phyloP scores from a whole-genome alignment of 768 basidiomycete species.

The Thelephora ganbajun region DNA sequence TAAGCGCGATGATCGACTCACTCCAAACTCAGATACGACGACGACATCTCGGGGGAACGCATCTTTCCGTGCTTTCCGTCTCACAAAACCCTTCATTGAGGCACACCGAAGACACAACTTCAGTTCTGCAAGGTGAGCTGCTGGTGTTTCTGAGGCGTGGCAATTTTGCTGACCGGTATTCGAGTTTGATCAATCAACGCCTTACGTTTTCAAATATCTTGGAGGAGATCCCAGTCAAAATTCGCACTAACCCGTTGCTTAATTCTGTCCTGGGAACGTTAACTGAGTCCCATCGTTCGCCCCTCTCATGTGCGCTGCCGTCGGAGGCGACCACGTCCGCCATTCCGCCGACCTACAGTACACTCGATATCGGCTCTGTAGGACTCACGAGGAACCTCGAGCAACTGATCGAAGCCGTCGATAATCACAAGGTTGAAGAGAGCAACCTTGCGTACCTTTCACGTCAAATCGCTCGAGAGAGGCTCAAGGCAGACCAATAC shows the following conservation, averaged over 20 bases:
- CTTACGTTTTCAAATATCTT: slow-evolving; percentile 79
- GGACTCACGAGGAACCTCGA: slow-evolving; percentile 68
- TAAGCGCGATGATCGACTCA: slow-evolving; percentile 7
- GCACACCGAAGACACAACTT: slow-evolving; percentile 78
- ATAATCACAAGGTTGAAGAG: slow-evolving; percentile 80
- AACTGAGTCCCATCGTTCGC: slow-evolving; percentile 29
- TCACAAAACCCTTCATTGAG: slow-evolving; percentile 68
- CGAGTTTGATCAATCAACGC: slow-evolving; percentile 64
- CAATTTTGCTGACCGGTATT: background rate
- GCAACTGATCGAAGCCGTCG: slow-evolving; percentile 74
- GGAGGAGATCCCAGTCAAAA: slow-evolving; percentile 72
- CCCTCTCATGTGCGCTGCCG: slow-evolving; percentile 18
- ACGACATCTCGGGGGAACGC: slow-evolving; percentile 73
- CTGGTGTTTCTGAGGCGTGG: background rate
- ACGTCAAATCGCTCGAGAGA: slow-evolving; percentile 83
- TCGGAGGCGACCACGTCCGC: slow-evolving; percentile 23
- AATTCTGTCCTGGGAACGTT: slow-evolving; percentile 65
- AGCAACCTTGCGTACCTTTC: slow-evolving; percentile 81
- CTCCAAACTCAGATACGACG: slow-evolving; percentile 43
- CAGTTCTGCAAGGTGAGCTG: slow-evolving; percentile 63
- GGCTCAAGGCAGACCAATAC: slow-evolving; percentile 62
- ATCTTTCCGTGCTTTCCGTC: slow-evolving; percentile 77
- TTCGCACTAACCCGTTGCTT: slow-evolving; percentile 71
- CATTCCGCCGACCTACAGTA: slow-evolving; percentile 48
- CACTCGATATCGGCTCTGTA: slow-evolving; percentile 56